Percentiles rank a stretch among this genome's conserved stretches.
Conservation (phyloP, 768 basidiomycete species). For the Podaxis sp. region DNA sequence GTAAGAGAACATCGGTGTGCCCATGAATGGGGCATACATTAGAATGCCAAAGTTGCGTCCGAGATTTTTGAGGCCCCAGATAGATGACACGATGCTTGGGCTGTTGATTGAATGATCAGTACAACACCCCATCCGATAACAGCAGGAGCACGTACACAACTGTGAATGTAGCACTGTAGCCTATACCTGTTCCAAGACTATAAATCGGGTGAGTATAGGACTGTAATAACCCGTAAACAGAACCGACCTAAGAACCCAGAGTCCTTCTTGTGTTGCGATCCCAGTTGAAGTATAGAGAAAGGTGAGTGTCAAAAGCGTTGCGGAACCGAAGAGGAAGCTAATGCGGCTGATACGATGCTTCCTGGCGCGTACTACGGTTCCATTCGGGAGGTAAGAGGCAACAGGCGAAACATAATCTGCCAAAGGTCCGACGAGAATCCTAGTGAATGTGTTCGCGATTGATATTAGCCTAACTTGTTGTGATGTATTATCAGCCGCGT, state of each 20-base stretch:
- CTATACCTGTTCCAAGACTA: constrained; percentile 65
- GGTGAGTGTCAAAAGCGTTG: constrained; percentile 47
- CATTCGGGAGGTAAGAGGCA: constrained; percentile 40
- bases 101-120: constrained; percentile 31
- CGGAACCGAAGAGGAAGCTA: constrained; percentile 53
- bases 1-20: constrained; percentile 77
- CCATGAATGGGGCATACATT: constrained; percentile 74
- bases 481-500: constrained; percentile 40
- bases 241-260: constrained; percentile 74
- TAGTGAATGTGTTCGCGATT: constrained; percentile 67
- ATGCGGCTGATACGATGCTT: constrained; percentile 63
- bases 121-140: background rate
- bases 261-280: constrained; percentile 44
- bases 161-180: constrained; percentile 72
- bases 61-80: constrained; percentile 70
- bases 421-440: constrained; percentile 64
- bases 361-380: constrained; percentile 35
- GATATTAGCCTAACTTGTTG: constrained; percentile 73
- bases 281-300: constrained; percentile 56
- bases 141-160: constrained; percentile 51
- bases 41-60: constrained; percentile 78
- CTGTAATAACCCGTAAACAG: background rate
- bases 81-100: constrained; percentile 67
- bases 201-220: background rate
- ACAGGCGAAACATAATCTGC: constrained; percentile 75